Conservation (phyloP, 2,329 filamentous ascomycete genomes). For the Colletotrichum navitas region DNA sequence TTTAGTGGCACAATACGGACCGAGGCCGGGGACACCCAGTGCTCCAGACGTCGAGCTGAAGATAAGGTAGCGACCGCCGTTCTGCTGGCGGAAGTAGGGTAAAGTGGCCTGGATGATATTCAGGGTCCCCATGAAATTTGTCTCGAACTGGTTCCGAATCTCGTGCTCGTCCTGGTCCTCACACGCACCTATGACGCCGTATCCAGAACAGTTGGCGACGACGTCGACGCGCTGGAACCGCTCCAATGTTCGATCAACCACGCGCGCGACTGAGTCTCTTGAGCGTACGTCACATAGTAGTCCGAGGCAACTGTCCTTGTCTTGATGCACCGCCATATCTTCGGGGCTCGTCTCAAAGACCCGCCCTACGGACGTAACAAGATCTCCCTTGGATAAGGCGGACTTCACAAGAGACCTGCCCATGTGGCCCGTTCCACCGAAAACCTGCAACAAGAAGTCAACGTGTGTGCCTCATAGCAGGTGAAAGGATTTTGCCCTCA, state of each 20-base stretch:
- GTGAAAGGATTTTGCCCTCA: conserved; percentile 5
- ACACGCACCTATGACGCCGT: conserved; percentile 94
- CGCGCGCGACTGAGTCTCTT: conserved; percentile 79
- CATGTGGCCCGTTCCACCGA: conserved; percentile 97
- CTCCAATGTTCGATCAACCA: conserved; percentile 77
- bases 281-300: conserved; percentile 92
- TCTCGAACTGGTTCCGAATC: conserved; percentile 95
- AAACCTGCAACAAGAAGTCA: conserved; percentile 69
- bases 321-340: conserved; percentile 72
- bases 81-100: conserved; percentile 85
- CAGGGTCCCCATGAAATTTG: conserved; percentile 95
- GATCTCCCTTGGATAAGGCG: conserved; percentile 83
- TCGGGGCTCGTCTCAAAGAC: conserved; percentile 80
- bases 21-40: conserved; percentile 91
- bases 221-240: conserved; percentile 88
- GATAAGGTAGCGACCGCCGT: conserved; percentile 86
- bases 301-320: conserved; percentile 80
- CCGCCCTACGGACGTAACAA: conserved; percentile 87
- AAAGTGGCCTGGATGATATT: conserved; percentile 92
- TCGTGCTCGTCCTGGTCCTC: conserved; percentile 98
- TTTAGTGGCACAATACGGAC: conserved; percentile 96
- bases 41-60: conserved; percentile 94
- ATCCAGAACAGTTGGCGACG: conserved; percentile 93
- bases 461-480: conserved; percentile 1
- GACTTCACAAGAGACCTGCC: conserved; percentile 89